Conservation (phyloP, 2,329 filamentous ascomycete genomes). For the Ramularia collo-cygni region DNA sequence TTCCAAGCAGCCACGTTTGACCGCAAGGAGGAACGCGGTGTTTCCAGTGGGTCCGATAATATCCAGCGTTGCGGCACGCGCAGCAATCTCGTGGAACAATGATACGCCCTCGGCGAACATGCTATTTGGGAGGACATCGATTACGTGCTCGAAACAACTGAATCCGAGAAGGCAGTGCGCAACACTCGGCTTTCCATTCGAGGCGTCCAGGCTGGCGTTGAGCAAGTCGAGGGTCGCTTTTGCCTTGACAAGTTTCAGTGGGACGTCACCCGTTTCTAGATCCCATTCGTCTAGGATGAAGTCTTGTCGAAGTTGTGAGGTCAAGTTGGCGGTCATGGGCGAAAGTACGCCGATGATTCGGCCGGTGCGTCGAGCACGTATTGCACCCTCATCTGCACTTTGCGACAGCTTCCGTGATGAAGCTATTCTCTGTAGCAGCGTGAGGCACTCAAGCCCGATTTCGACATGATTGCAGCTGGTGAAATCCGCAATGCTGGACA, state of each 20-base stretch:
- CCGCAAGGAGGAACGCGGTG: constrained; percentile 35
- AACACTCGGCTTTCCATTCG: constrained; percentile 72
- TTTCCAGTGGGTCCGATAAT: constrained; percentile 40
- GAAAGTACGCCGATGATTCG: constrained; percentile 25
- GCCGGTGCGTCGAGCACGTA: constrained; percentile 29
- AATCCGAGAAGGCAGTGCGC: constrained; percentile 90
- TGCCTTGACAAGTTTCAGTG: constrained; percentile 74
- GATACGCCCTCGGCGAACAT: constrained; percentile 66
- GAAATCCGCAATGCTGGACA: constrained; percentile 79
- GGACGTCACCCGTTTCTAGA: constrained; percentile 61
- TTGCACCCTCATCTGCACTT: constrained; percentile 56
- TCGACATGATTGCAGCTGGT: constrained; percentile 77
- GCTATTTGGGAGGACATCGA: constrained; percentile 62
- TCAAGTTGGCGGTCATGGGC: constrained; percentile 51
- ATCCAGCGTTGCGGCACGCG: constrained; percentile 43
- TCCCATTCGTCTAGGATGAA: constrained; percentile 80
- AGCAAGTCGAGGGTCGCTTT: constrained; percentile 75
- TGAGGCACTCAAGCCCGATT: constrained; percentile 71
- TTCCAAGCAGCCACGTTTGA: constrained; percentile 42
- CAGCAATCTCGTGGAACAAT: constrained; percentile 73
- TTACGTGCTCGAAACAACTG: constrained; percentile 61
- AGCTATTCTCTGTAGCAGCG: constrained; percentile 77
- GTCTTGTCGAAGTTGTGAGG: constrained; percentile 76
- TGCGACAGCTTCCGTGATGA: constrained; percentile 74
- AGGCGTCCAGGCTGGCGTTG: constrained; percentile 68